A percentile compares a stretch with the other conserved stretches of the same genome.
These are phyloP conservation scores for Fraxinus sp. DNA, from an alignment of 305 asterid species.

Conservation along the genomic window DNA sequence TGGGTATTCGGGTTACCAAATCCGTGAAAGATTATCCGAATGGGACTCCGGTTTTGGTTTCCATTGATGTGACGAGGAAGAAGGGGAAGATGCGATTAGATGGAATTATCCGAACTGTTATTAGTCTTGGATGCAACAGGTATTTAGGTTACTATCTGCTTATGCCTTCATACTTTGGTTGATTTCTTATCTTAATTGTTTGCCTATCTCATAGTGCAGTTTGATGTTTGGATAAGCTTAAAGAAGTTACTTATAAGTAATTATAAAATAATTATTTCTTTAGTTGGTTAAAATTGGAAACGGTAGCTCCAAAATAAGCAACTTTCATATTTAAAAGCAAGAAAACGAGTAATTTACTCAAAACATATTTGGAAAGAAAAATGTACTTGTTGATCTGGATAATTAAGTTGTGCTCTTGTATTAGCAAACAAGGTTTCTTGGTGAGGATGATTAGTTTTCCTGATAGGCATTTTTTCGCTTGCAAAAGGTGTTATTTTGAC, in stretches of 20 bases:
- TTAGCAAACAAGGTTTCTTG: not conserved
- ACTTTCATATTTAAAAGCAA: not conserved
- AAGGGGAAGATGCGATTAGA: slow-evolving; percentile 42
- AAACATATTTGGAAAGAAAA: not conserved
- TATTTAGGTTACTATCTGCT: not conserved
- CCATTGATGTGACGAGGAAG: slow-evolving; percentile 43
- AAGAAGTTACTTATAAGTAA: not conserved
- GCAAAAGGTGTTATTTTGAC: not conserved
- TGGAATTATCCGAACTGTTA: slow-evolving; percentile 41
- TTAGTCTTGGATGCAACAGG: slow-evolving; percentile 49
- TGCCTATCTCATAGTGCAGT: not conserved
- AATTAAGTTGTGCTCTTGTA: not conserved
- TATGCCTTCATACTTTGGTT: not conserved
- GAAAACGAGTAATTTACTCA: not conserved
- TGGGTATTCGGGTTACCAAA: slow-evolving; percentile 50
- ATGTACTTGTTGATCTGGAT: not conserved
- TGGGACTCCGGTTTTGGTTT: slow-evolving; percentile 47
- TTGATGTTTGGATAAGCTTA: not conserved
- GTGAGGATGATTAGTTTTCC: not conserved
- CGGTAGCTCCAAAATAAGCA: not conserved
- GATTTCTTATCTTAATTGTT: not conserved
- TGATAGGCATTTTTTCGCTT: not conserved
- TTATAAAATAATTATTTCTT: not conserved
- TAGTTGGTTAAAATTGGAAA: not conserved
- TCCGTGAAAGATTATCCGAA: slow-evolving; percentile 42